Percentiles rank a stretch among this genome's conserved stretches.
phyloP scores from a whole-genome alignment of 805 yeast genomes.

The Yamadazyma phyllophila region DNA sequence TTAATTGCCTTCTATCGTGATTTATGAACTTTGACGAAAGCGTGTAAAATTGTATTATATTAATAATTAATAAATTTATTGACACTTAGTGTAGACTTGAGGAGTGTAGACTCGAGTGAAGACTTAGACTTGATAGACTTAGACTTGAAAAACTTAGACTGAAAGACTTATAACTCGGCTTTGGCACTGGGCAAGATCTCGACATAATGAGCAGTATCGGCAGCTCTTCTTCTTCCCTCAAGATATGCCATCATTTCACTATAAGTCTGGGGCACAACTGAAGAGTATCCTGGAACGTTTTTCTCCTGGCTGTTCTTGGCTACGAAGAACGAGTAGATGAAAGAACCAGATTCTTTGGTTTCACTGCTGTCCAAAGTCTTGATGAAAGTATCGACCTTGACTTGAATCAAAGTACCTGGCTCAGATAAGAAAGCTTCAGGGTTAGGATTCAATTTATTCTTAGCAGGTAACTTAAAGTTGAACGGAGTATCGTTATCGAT shows the following conservation, averaged over 20 bases:
- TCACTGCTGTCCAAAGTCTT: slow-evolving; percentile 61
- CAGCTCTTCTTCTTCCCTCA: slow-evolving; percentile 87
- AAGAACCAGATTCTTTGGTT: slow-evolving; percentile 76
- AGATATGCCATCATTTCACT: slow-evolving; percentile 90
- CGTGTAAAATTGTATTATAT: slow-evolving; percentile 9
- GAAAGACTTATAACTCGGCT: slow-evolving; percentile 4
- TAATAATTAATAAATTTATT: slow-evolving; percentile 2
- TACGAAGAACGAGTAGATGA: slow-evolving; percentile 85
- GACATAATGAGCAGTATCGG: slow-evolving; percentile 71
- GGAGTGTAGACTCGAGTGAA: too few species aligned
- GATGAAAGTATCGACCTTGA: slow-evolving; percentile 81
- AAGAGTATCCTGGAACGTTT: slow-evolving; percentile 56
- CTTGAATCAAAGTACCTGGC: slow-evolving; percentile 89
- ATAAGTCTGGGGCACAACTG: slow-evolving; percentile 84
- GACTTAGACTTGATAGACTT: too few species aligned
- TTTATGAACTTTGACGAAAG: slow-evolving; percentile 5
- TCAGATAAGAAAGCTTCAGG: slow-evolving; percentile 60
- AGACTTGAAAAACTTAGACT: too few species aligned
- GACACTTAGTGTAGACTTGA: neutral
- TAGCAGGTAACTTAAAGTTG: slow-evolving; percentile 55
- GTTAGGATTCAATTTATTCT: slow-evolving; percentile 51
- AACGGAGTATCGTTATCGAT: slow-evolving; percentile 33
- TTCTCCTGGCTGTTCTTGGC: slow-evolving; percentile 51
- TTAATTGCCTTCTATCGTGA: neutral
- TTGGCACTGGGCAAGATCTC: slow-evolving; percentile 28